Evolutionary conservation across 2,329 filamentous ascomycete genomes (phyloP), one percentile per base, ranked within the genome.

Genomic region (Claviceps pusilla): DNA sequence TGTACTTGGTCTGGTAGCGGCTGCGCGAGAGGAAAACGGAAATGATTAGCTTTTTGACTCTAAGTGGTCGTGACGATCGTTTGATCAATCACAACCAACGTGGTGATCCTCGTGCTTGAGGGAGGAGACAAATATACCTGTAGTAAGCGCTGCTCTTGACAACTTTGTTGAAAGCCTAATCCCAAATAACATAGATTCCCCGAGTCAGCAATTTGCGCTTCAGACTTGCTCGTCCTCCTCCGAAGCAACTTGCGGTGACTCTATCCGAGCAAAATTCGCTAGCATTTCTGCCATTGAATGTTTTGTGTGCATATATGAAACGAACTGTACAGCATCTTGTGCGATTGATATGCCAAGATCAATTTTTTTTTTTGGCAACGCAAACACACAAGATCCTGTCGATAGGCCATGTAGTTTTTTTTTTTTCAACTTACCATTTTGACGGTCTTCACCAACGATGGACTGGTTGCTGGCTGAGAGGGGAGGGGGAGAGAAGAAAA

Each of bases 161-260:
- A 73, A 85, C 76, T 84, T 97, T 97, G 82, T 87, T 83, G 86
- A 89, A 91, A 76, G 81, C 71, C 89, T 95, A 72, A 71, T 64
- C 63, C 31, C 48, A 24, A 24, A 46, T 33, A 41, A 71, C 58
- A 37, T n/a, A 47, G 46, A 71, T 58, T 74, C 77, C 79, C 74
- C 84, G 87, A 95, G 89, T 96, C 90, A 96, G 91, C 91, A 96
- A 95, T 95, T 95, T 83, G 83, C 90, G 89, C 90, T 96, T 96
- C 90, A 96, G 90, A 81, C 67, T 64, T 69, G 67, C 69, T 71
- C 69, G 60, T 53, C 73, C 75, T 74, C 63, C 62, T 87, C 87
- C 90, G 91, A 96, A 96, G 89, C 89, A 95, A 89, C 88, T 96
- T 96, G 91, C 89, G 81, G 78, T 77, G 87, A 93, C 86, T 86